Base-by-base conservation (phyloP, 2,329 filamentous ascomycete genomes). In the Calcarisporium arbuscula region DNA sequence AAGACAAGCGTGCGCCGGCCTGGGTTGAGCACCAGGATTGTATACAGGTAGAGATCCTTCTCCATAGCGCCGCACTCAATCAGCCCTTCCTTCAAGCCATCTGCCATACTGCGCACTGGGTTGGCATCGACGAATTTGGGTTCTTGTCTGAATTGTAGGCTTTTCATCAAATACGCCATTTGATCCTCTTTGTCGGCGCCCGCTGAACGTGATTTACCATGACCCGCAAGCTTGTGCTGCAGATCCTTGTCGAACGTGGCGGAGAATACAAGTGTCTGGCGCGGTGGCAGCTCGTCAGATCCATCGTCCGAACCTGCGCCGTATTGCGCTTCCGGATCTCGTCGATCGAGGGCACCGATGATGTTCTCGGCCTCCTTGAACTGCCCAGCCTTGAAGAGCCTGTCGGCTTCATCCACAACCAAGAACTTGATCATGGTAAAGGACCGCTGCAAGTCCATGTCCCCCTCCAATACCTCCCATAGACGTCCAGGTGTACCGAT, bases 351-450 rank as follows among this genome's bases (percentile, higher is more conserved):
- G 0, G 86, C 78, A 37, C 79, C 80, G 12, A 98, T 62, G 16
- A 98, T 94, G 37, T 95, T 82, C 46, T 89, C 82, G 5, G 89
- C 80, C 57, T 98, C 92, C 58, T 95, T 90, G 64, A 95, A 98
- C 53, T 95, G 85, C 0, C 92, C 92, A 46, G 94, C 85, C 34
- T 87, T 92, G 41, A 98, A 72, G 14, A 98, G 68, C 34, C 92
- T 75, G 64, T 98, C 92, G 0, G 92, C 92, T 59, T 98, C 92
- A 49, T 98, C 92, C 2, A 98, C 73, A 0, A 96, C 87, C 3
- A 98, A 65, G 54, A 90, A 96, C 32, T 74, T 71, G 30, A 95
- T 81, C 32, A 74, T 62, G 52, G 80, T 81, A 49, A 98, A 80
- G 3, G 78, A 75, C 3, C 67, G 64, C 37, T 90, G 73, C 16